A percentile compares a stretch with the other conserved stretches of the same genome.
Evolutionary conservation across 169 alveolate genomes (phyloP).

Genomic region (Plasmodium vinckei): DNA sequence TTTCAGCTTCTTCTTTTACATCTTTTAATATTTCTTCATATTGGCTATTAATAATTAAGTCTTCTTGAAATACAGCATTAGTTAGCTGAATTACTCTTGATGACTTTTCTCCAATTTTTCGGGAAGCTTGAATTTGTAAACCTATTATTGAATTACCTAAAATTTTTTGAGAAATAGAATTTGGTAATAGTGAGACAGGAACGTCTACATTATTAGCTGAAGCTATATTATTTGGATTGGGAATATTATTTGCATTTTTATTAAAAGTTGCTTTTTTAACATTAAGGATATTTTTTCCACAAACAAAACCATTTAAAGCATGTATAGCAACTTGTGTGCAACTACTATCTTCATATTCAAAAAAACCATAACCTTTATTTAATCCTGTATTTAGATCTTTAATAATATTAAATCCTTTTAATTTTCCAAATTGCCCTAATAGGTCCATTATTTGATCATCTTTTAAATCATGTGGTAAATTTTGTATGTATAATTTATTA

Average conservation of each 20-base stretch:
- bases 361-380: conserved; percentile 90
- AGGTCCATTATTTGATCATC: conserved; percentile 86
- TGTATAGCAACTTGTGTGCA: conserved; percentile 89
- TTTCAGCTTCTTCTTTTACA: conserved; percentile 89
- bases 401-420: conserved; percentile 82
- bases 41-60: conserved; percentile 85
- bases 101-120: conserved; percentile 88
- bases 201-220: conserved; percentile 81
- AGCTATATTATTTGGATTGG: conserved; percentile 28
- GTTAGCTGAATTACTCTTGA: conserved; percentile 90
- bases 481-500: conserved; percentile 86
- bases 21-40: conserved; percentile 86
- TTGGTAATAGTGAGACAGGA: conserved; percentile 87
- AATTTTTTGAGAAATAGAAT: conserved; percentile 88
- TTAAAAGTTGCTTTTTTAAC: conserved; percentile 77
- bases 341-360: conserved; percentile 89
- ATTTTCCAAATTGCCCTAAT: conserved; percentile 88
- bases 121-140: conserved; percentile 88
- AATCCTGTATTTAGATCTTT: conserved; percentile 88
- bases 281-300: conserved; percentile 79
- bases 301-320: conserved; percentile 84
- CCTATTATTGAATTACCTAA: conserved; percentile 89
- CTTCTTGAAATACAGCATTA: conserved; percentile 91
- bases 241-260: conserved; percentile 78
- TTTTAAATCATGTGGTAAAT: conserved; percentile 87